These are phyloP conservation scores for Claviceps cyperi DNA, from an alignment of 2,329 filamentous ascomycete species.

Conservation along the genomic window DNA sequence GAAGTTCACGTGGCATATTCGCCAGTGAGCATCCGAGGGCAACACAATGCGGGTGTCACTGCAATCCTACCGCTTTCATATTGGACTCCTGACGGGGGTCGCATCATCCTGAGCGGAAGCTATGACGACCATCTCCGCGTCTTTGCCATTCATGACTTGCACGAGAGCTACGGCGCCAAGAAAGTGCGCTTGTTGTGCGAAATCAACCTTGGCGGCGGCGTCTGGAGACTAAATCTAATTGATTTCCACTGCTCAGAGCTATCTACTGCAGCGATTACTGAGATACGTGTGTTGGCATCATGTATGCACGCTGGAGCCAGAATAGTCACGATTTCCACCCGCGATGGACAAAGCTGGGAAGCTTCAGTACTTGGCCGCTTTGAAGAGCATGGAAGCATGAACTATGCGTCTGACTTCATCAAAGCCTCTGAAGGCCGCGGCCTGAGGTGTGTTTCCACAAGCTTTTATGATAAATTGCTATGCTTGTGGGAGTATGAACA, in stretches of 20 bases:
- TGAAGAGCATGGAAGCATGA: constrained; percentile 85
- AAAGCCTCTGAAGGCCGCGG: constrained; percentile 18
- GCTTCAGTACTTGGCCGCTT: constrained; percentile 58
- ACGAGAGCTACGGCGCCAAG: constrained; percentile 24
- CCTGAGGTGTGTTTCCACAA: constrained; percentile 49
- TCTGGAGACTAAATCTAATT: constrained; percentile 70
- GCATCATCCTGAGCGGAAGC: constrained; percentile 67
- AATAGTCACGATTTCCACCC: constrained; percentile 36
- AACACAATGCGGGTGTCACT: constrained; percentile 72
- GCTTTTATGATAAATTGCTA: constrained; percentile 60
- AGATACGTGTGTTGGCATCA: constrained; percentile 53
- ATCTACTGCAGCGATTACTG: constrained; percentile 13
- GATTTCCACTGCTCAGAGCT: constrained; percentile 10
- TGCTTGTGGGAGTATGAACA: constrained; percentile 44
- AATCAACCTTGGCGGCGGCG: constrained; percentile 58
- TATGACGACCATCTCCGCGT: constrained; percentile 79
- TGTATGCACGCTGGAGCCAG: constrained; percentile 86
- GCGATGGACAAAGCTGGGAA: constrained; percentile 31
- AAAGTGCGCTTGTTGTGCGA: constrained; percentile 44
- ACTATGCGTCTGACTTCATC: constrained; percentile 70
- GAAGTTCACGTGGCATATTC: constrained; percentile 6
- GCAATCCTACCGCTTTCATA: constrained; percentile 59
- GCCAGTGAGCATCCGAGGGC: constrained; percentile 23
- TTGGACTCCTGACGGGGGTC: constrained; percentile 25
- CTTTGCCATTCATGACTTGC: constrained; percentile 32